Conservation (phyloP, 2,329 filamentous ascomycete species). For the Xylaria sp. region DNA sequence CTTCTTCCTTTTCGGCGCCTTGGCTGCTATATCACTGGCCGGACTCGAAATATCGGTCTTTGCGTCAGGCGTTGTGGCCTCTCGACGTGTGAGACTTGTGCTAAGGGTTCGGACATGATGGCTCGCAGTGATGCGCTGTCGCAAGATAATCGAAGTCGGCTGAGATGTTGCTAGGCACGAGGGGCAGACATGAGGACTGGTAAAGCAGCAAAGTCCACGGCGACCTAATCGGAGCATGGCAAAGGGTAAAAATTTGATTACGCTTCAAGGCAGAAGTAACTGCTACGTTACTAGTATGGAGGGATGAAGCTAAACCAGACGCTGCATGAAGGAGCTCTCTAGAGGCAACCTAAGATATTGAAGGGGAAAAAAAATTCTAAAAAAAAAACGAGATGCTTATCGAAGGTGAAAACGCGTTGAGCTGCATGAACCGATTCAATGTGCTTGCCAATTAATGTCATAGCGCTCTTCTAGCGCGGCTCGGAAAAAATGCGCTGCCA, state of each 20-base stretch:
- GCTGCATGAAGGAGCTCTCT: constrained; percentile 10
- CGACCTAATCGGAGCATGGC: constrained; percentile 52
- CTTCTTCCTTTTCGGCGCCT: constrained; percentile 17
- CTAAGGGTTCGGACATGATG: constrained; percentile 41
- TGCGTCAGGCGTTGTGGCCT: constrained; percentile 23
- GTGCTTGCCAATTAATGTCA: background rate
- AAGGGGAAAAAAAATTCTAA: background rate
- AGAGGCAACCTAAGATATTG: background rate
- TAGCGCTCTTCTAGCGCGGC: background rate
- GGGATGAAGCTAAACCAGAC: constrained; percentile 6
- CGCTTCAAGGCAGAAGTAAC: constrained; percentile 19
- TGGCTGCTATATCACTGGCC: constrained; percentile 12
- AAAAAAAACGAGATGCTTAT: background rate
- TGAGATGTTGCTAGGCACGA: constrained; percentile 43
- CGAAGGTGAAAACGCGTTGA: constrained; percentile 5
- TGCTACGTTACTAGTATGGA: constrained; percentile 16
- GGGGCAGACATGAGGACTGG: constrained; percentile 46
- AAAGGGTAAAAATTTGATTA: constrained; percentile 20
- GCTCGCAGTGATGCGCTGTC: constrained; percentile 25
- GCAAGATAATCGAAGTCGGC: constrained; percentile 32
- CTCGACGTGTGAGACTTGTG: constrained; percentile 35
- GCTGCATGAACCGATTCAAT: background rate
- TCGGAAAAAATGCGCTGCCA: constrained; percentile 18
- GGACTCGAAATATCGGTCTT: background rate
- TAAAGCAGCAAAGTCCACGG: constrained; percentile 45